Base-by-base conservation (phyloP, 2,329 filamentous ascomycete genomes). In the Arthrinium phaeospermum region DNA sequence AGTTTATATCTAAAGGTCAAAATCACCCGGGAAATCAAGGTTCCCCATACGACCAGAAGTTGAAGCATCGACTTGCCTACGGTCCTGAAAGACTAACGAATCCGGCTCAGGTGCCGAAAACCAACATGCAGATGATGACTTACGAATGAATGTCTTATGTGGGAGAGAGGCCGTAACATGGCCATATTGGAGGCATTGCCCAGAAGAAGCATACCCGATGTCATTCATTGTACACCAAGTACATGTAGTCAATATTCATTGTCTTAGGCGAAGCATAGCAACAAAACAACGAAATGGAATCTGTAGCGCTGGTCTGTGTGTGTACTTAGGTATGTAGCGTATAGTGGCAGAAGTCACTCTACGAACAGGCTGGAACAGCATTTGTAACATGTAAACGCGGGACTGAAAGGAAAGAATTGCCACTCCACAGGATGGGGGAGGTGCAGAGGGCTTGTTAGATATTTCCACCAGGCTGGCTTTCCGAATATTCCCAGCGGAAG, bases 141-240 rank as follows among this genome's bases (percentile, higher is more conserved):
- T 64, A 41, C 57, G 57, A 64, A 41, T 64, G 57, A 64, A 41
- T 41, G 57, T 41, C 57, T 64, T 64, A 41, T 64, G n/a, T 64
- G 34, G 4, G 19, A 14, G 57, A 64, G 57, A 22, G 57, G 22
- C 22, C 53, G 27, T 14, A 57, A 19, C 51, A 34, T 34, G 53
- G 30, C 16, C 13, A 37, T 22, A 34, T 8, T n/a, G 30, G n/a
- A 14, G 19, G 19, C 34, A 41, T 41, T 34, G n/a, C 22, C 19
- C 19, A 10, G 16, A 41, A 41, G n/a, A n/a, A 34, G 19, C 57
- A 61, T 61, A n/a, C 16, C 53, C 10, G n/a, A 61, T 61, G 30
- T 4, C 30, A 12, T 27, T 51, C 13, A 5, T 27, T 51, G 13
- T 4, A 8, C n/a, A 24, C 24, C 49, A 22, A 51, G 49, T 51